Base-by-base conservation (phyloP, 2,329 filamentous ascomycete genomes). In the Colletotrichum orbiculare region DNA sequence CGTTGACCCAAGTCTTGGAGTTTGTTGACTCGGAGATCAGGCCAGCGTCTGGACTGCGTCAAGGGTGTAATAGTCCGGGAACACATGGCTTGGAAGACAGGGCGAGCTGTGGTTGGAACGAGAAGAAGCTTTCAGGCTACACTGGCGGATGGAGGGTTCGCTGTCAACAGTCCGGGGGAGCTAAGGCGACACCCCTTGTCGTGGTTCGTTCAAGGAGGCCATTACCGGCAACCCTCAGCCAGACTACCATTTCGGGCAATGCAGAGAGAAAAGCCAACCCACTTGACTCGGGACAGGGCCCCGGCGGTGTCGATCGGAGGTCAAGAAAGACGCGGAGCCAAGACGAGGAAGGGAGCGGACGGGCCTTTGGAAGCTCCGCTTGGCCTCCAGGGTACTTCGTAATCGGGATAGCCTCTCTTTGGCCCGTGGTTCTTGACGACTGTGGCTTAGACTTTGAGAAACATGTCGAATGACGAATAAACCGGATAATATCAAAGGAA, bases 41-140 rank as follows among this genome's bases (percentile, higher is more conserved):
- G 47, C 41, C 57, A 42, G 42, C 46, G 12, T 62, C 12, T 56
- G 57, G 57, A 38, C 62, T 41, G 39, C 43, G 52, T 52, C 52
- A 47, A 65, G 57, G 25, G 57, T 45, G 41, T 65, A 50, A 49
- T 46, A 62, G 41, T 56, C 62, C 52, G 58, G 57, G 52, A 56
- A 46, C 58, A 42, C 15, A 52, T 52, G 46, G 43, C 50, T 25
- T 45, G 9, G 42, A 8, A 45, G 42, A 8, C 13, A 34, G 25
- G 15, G 38, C 12, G 39, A 61, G 37, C 8, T 15, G 15, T 43
- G 25, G 13, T 46, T 46, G 11, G 34, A 34, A 54, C 41, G 41
- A 4, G 17, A 47, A 38, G 17, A 25, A 52, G 37, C 35, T 34
- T 50, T 47, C 41, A 37, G 12, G n/a, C 38, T 11, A 15, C 17